These are phyloP conservation scores for Plasmopara viticola DNA, from an alignment of 352 stramenopile species.

Conservation along the genomic window DNA sequence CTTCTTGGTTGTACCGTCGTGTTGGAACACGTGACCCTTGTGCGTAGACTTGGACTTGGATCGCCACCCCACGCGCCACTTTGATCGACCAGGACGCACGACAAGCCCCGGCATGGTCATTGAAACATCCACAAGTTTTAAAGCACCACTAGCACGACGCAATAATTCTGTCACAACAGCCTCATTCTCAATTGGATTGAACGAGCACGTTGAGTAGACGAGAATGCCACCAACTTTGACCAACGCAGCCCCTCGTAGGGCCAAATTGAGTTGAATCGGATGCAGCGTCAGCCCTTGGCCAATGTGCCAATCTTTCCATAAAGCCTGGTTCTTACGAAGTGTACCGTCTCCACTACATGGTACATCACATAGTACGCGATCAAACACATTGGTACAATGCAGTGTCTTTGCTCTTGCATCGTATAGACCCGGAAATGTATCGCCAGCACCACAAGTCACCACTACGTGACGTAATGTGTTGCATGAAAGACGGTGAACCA, in stretches of 20 bases:
- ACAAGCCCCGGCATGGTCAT: conserved; percentile 50
- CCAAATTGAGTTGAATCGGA: conserved; percentile 90
- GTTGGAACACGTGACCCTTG: conserved; percentile 71
- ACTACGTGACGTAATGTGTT: conserved; percentile 82
- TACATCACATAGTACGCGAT: conserved; percentile 97
- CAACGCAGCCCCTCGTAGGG: conserved; percentile 84
- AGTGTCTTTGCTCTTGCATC: conserved; percentile 26
- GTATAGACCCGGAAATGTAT: conserved; percentile 91
- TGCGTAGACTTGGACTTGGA: conserved; percentile 83
- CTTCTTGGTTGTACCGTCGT: conserved; percentile 6
- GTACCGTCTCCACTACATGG: conserved; percentile 98
- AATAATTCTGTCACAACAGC: conserved; percentile 95
- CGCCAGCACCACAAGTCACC: conserved; percentile 91
- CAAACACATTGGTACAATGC: conserved; percentile 88
- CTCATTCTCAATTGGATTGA: conserved; percentile 99
- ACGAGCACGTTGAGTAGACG: conserved; percentile 96
- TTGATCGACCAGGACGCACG: conserved; percentile 40
- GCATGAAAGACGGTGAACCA: conserved; percentile 90
- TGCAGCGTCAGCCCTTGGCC: conserved; percentile 89
- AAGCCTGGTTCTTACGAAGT: conserved; percentile 93
- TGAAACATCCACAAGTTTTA: conserved; percentile 89
- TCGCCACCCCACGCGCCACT: conserved; percentile 77
- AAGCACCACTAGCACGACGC: conserved; percentile 67
- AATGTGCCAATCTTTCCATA: conserved; percentile 94
- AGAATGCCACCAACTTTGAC: conserved; percentile 88